Evolutionary conservation across 179 eudicot genomes (phyloP).

Genomic region (Gypsophila paniculata): DNA sequence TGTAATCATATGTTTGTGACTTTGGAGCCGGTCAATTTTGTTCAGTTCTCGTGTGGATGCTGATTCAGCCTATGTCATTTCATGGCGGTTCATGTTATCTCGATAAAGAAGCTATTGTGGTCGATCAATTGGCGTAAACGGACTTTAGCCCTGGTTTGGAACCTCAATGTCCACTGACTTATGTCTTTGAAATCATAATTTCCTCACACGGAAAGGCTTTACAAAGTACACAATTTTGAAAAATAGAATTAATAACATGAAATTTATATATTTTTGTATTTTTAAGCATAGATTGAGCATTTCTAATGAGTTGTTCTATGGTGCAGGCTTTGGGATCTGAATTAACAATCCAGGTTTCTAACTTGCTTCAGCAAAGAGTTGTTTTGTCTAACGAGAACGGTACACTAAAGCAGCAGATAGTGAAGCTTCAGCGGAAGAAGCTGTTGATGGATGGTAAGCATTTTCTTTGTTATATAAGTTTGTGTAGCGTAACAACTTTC

Average conservation of each 20-base stretch:
- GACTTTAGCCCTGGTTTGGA: not conserved
- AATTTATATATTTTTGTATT: not conserved
- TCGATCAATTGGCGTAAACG: not conserved
- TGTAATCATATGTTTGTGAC: not conserved
- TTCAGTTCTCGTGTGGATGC: not conserved
- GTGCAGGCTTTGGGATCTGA: slow-evolving; percentile 57
- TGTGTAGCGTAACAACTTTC: not conserved
- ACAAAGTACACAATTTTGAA: not conserved
- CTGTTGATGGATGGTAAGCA: slow-evolving; percentile 48
- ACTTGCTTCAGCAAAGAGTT: slow-evolving; percentile 44
- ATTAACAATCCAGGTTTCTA: slow-evolving; percentile 36
- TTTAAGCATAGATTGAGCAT: not conserved
- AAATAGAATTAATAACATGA: too few species aligned
- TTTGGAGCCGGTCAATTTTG: not conserved
- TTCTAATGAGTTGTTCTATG: slow-evolving; percentile 6
- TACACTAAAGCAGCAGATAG: slow-evolving; percentile 49
- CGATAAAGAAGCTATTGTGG: not conserved
- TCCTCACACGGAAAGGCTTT: not conserved
- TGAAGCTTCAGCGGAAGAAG: slow-evolving; percentile 42
- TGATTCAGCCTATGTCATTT: not conserved
- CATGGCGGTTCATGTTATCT: not conserved
- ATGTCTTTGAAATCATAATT: not conserved
- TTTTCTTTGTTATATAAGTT: not conserved
- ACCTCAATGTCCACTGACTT: not conserved
- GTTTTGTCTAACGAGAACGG: slow-evolving; percentile 55